These are phyloP conservation scores for Clonostachys solani DNA, from an alignment of 2,329 filamentous ascomycete genomes.

Conservation along the genomic window DNA sequence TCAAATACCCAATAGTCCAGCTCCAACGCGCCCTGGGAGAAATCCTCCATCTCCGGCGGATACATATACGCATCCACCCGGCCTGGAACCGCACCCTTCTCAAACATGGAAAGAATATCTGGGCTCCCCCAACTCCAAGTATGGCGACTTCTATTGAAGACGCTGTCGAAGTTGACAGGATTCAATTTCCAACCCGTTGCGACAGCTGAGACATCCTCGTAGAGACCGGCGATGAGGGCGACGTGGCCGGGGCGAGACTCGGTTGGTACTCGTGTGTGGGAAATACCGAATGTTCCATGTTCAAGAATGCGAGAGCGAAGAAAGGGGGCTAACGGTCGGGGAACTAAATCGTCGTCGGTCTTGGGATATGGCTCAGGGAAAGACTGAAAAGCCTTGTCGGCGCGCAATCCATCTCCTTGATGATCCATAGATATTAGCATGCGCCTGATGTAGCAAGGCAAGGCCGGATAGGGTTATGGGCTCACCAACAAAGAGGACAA, in stretches of 20 bases:
- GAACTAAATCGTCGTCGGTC: conserved; percentile 59
- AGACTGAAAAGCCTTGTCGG: conserved; percentile 95
- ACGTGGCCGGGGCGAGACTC: conserved; percentile 96
- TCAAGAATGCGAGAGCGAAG: conserved; percentile 83
- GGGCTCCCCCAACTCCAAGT: conserved; percentile 99
- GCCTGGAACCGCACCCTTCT: conserved; percentile 83
- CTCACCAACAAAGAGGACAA: conserved; percentile 89
- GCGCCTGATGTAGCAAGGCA: no score
- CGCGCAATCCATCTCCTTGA: conserved; percentile 82
- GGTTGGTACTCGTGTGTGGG: conserved; percentile 93
- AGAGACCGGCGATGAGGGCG: conserved; percentile 90
- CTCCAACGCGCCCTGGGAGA: conserved; percentile 73
- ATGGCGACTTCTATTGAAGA: conserved; percentile 94
- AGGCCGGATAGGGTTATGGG: background rate
- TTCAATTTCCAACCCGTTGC: conserved; percentile 98
- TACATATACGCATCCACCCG: conserved; percentile 87
- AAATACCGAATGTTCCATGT: conserved; percentile 93
- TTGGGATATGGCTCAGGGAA: conserved; percentile 81
- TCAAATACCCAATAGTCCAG: conserved; percentile 97
- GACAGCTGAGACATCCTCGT: conserved; percentile 96
- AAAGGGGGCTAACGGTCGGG: conserved; percentile 83
- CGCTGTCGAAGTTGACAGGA: conserved; percentile 96
- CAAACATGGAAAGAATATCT: conserved; percentile 96
- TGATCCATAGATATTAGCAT: background rate
- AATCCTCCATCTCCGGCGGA: conserved; percentile 82